A percentile compares a stretch with the other conserved stretches of the same genome.
Conservation (phyloP, 805 yeast genomes). For the Wickerhamiella allomyrinae region DNA sequence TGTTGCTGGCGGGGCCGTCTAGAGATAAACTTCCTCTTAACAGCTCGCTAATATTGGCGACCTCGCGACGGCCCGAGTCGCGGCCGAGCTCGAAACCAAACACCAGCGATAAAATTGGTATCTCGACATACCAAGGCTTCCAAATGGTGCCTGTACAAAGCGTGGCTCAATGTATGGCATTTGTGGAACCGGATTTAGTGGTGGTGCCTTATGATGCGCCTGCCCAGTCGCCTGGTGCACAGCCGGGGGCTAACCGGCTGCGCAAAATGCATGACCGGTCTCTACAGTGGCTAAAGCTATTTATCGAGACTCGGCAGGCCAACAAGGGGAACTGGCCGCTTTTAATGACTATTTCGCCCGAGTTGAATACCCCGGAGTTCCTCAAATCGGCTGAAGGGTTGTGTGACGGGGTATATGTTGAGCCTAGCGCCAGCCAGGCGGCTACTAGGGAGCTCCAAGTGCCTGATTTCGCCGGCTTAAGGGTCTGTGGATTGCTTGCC, state of each 20-base stretch:
- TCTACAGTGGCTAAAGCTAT: constrained; percentile 22
- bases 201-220: constrained; percentile 25
- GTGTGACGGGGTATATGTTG: constrained; percentile 10
- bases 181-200: constrained; percentile 23
- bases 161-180: constrained; percentile 13
- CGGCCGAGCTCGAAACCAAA: constrained; percentile 24
- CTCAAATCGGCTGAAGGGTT: constrained; percentile 10
- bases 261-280: constrained; percentile 26
- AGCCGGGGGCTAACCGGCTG: constrained; percentile 26
- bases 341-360: constrained; percentile 24
- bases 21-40: constrained; percentile 18
- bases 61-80: constrained; percentile 23
- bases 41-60: constrained; percentile 19
- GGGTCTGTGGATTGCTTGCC: constrained; percentile 4
- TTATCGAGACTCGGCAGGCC: constrained; percentile 6
- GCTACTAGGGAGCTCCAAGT: background rate
- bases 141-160: constrained; percentile 18
- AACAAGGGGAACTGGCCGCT: constrained; percentile 7
- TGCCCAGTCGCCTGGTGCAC: constrained; percentile 18
- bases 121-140: constrained; percentile 28
- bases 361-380: constrained; percentile 12
- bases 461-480: constrained; percentile 5
- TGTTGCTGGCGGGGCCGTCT: constrained; percentile 12
- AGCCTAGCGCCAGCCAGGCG: background rate
- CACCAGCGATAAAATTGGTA: constrained; percentile 20